phyloP scores from a whole-genome alignment of 2,329 filamentous ascomycete species.

The Fusarium citri region DNA sequence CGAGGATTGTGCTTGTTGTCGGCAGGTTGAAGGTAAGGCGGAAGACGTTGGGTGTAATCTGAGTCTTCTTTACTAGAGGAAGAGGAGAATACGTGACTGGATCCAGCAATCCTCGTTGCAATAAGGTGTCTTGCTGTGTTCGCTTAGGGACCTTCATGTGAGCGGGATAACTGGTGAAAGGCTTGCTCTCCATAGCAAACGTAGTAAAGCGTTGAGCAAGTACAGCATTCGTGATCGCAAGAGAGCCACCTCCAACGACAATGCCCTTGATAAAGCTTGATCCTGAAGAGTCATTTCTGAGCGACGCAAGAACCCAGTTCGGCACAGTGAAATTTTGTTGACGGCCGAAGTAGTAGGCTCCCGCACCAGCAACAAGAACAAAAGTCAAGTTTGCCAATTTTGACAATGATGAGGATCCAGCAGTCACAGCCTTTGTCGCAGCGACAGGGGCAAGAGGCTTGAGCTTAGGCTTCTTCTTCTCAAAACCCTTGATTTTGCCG shows the following conservation, averaged over 20 bases:
- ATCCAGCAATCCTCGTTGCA: background rate
- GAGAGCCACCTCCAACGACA: constrained; percentile 5
- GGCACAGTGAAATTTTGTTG: background rate
- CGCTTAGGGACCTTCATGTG: constrained; percentile 52
- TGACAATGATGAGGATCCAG: background rate
- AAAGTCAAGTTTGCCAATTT: background rate
- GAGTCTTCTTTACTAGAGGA: background rate
- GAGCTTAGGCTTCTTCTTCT: constrained; percentile 32
- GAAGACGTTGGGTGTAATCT: constrained; percentile 54
- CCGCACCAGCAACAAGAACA: background rate
- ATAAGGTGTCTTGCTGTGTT: background rate
- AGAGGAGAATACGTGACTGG: background rate
- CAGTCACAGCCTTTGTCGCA: accelerated
- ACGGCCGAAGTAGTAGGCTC: background rate
- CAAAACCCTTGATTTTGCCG: constrained; percentile 52
- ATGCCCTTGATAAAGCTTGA: constrained; percentile 31
- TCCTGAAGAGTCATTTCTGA: background rate
- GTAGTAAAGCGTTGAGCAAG: constrained; percentile 46
- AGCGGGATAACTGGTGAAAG: constrained; percentile 41
- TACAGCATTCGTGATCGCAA: constrained; percentile 46
- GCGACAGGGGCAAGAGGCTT: background rate
- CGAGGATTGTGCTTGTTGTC: constrained; percentile 56
- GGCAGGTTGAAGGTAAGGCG: constrained; percentile 62
- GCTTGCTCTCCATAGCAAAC: constrained; percentile 39
- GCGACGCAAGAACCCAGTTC: background rate